Evolutionary conservation across 179 eudicot genomes (phyloP), one percentile per base, ranked within the genome.

Genomic region (Beta lomatogona): DNA sequence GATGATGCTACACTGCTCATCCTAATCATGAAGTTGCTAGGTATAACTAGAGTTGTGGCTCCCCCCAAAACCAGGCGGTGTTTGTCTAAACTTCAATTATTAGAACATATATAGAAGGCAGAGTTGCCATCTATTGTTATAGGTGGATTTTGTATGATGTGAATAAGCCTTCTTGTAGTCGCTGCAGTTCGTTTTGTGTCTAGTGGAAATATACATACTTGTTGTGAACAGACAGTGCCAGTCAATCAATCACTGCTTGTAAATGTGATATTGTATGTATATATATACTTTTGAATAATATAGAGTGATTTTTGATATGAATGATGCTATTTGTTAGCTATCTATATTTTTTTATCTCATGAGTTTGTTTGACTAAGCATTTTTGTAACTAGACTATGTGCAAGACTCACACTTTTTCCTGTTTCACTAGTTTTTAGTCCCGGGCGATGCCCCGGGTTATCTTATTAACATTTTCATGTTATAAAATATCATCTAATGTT

Each of bases 161-260:
- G 82, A 61, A 80, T 73, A 61, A 73, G 70, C 70, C 70, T 76
- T 60, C 54, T 74, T 55, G 48, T 76, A 76, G 66, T 19, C 19
- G 55, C 14, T 76, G 36, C 70, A 60, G 52, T 21, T 58, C 9
- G 41, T 21, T 71, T 21, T 45, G 77, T 28, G 16, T 74, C 28
- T 50, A 28, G 25, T 73, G 44, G 44, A 53, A 63, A 21, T 21
- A 10, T 4, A 28, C 9, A 60, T 12, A 71, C 71, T 66, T 66
- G 46, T 3, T 31, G 28, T 14, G 15, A 11, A 68, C 41, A 25
- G 28, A 36, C 41, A 36, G 41, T 36, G 52, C 9, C 14, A 44
- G 72, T n/a, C 36, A 48, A 22, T 71, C 8, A 46, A 50, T 19
- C 31, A 46, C 44, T n/a, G n/a, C 14, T 76, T 63, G 70, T 45